Percentiles rank a stretch among this genome's conserved stretches.
Evolutionary conservation across 495 filamentous ascomycete genomes (phyloP).

Genomic region (Cairneyella variabilis): DNA sequence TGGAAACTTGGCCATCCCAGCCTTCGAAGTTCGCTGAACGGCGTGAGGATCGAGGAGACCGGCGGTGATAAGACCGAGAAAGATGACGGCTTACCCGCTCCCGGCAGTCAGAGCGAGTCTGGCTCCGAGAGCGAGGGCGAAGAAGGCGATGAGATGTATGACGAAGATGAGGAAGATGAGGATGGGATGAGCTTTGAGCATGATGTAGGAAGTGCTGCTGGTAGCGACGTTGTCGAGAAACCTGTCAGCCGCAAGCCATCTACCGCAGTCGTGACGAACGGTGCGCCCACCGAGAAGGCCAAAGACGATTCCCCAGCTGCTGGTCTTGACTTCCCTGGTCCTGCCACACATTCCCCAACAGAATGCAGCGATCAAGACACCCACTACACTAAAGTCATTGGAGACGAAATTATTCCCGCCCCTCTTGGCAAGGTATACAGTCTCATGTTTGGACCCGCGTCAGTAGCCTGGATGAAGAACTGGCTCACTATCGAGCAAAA

Average conservation of each 20-base stretch:
- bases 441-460: slow-evolving; percentile 77
- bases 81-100: slow-evolving; percentile 47
- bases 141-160: slow-evolving; percentile 65
- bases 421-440: slow-evolving; percentile 91
- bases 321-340: slow-evolving; percentile 82
- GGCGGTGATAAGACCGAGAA: slow-evolving; percentile 90
- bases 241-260: slow-evolving; percentile 64
- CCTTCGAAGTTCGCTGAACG: slow-evolving; percentile 82
- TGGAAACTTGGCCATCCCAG: slow-evolving; percentile 96
- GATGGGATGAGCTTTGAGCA: slow-evolving; percentile 54
- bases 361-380: slow-evolving; percentile 70
- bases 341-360: slow-evolving; percentile 76
- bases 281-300: slow-evolving; percentile 44
- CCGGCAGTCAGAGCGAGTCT: slow-evolving; percentile 40
- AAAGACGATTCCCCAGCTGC: slow-evolving; percentile 51
- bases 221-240: slow-evolving; percentile 57
- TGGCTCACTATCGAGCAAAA: slow-evolving; percentile 87
- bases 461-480: slow-evolving; percentile 74
- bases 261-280: slow-evolving; percentile 46
- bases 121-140: slow-evolving; percentile 62
- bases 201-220: slow-evolving; percentile 55
- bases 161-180: slow-evolving; percentile 69
- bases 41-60: slow-evolving; percentile 71
- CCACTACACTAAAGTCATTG: slow-evolving; percentile 81
- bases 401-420: slow-evolving; percentile 81